Base-by-base conservation (phyloP, 805 yeast species). In the Pichia rugopelliculosa region DNA sequence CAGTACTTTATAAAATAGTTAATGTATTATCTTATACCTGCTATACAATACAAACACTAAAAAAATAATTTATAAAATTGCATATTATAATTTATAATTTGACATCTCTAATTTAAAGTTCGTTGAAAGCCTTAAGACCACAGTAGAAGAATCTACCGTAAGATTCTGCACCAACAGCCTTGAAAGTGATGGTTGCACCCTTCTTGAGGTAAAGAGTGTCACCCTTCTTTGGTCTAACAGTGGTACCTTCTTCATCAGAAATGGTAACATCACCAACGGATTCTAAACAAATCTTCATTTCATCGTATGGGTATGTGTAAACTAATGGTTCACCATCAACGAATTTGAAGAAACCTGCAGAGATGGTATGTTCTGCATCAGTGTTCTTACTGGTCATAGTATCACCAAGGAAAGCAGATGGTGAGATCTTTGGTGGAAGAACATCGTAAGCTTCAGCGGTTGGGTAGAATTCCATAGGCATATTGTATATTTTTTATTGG, bases 351-450 rank as follows among this genome's bases (percentile, higher is more conserved):
- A 82, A 81, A 45, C 87, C 87, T 58, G 82, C 70, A n/a, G 80
- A 65, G 52, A 82, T 77, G 59, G 77, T 77, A 56, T 77, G 62
- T 37, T 76, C 85, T 44, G 70, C 65, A 50, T 76, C 78, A 41
- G 79, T 76, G 22, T 75, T 78, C 27, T 43, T 43, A 20, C 82
- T 74, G 37, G 78, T 70, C 66, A 75, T 72, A 50, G 71, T 68
- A 59, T 82, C 87, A 50, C 86, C 87, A 51, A 82, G 70, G 69
- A 74, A 82, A 9, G 87, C 79, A 61, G 80, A 80, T 69, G 73
- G 75, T 39, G 80, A 80, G 50, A 81, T 72, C 37, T 63, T 68
- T 37, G 82, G 79, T 54, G 84, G 84, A 58, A 70, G 73, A 56
- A 74, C 72, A 26, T 68, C 80, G 60, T 67, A 71, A 47, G 78